A percentile compares a stretch with the other conserved stretches of the same genome.
Evolutionary conservation across 208 protist species (phyloP).

Genomic region (Crithidia sp.): DNA sequence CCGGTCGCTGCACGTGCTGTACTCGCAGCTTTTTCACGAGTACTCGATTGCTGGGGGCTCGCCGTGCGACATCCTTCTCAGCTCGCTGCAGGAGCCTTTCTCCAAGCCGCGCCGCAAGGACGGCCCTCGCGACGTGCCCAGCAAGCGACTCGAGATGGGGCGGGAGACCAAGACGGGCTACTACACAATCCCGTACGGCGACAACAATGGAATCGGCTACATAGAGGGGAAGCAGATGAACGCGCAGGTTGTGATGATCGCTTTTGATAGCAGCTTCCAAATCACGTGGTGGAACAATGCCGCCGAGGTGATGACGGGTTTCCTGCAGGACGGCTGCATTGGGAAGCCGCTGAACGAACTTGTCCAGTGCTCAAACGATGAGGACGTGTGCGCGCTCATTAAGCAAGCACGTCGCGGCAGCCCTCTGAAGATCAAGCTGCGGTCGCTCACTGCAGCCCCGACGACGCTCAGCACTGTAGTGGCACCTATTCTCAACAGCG

Average conservation of each 20-base stretch:
- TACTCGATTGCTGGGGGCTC: conserved; percentile 45
- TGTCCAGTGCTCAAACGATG: conserved; percentile 63
- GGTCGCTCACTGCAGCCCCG: conserved; percentile 74
- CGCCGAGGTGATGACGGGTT: conserved; percentile 86
- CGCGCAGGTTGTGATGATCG: conserved; percentile 90
- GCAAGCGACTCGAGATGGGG: conserved; percentile 38
- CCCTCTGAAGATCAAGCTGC: conserved; percentile 80
- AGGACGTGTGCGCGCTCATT: conserved; percentile 53
- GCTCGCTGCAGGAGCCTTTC: conserved; percentile 21
- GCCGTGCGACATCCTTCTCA: conserved; percentile 35
- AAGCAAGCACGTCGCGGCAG: conserved; percentile 40
- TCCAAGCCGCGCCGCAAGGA: conserved; percentile 24
- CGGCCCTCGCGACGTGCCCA: conserved; percentile 20
- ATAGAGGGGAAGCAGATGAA: conserved; percentile 87
- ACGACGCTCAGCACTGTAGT: conserved; percentile 79
- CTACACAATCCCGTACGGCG: conserved; percentile 79
- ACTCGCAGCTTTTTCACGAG: conserved; percentile 54
- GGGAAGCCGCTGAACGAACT: conserved; percentile 87
- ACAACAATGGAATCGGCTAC: conserved; percentile 63
- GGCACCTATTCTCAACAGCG: conserved; percentile 64
- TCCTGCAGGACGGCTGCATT: conserved; percentile 79
- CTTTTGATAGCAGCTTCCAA: conserved; percentile 74
- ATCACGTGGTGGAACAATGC: conserved; percentile 90
- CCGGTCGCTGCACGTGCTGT: conserved; percentile 57
- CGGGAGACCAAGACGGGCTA: conserved; percentile 70